A percentile compares a stretch with the other conserved stretches of the same genome.
Evolutionary conservation across 1,139 yeast species (phyloP).

Genomic region (Pneumocystis carinii): DNA sequence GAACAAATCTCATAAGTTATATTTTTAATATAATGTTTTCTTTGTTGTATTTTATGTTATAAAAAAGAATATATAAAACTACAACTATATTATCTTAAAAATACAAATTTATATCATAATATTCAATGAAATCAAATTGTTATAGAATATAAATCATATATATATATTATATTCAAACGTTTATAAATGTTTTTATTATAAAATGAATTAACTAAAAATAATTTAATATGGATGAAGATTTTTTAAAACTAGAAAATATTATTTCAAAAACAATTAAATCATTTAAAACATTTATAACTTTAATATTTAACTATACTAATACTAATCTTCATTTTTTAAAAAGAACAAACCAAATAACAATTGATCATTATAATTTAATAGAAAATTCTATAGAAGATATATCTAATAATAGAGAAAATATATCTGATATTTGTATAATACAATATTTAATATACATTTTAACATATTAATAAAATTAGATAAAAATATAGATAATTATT

Average conservation of each 20-base stretch:
- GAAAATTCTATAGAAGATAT: neutral
- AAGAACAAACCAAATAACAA: neutral
- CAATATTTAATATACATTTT: neutral
- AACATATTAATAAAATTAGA: neutral
- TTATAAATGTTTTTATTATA: neutral
- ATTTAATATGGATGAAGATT: neutral
- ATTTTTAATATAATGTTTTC: neutral
- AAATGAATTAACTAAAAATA: neutral
- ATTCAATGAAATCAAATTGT: neutral
- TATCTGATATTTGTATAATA: neutral
- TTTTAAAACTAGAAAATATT: neutral
- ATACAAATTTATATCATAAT: neutral
- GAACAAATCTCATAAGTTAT: constrained; percentile 26
- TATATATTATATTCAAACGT: neutral
- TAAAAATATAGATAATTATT: neutral
- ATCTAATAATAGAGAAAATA: neutral
- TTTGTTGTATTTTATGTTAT: neutral
- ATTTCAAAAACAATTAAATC: neutral
- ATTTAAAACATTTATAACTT: neutral
- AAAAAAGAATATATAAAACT: neutral
- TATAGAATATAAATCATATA: neutral
- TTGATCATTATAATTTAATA: neutral
- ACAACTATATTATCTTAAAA: neutral
- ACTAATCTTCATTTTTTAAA: neutral
- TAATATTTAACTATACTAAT: neutral